Evolutionary conservation across 805 yeast genomes (phyloP).

Genomic region (Cyberlindnera mycetangii): DNA sequence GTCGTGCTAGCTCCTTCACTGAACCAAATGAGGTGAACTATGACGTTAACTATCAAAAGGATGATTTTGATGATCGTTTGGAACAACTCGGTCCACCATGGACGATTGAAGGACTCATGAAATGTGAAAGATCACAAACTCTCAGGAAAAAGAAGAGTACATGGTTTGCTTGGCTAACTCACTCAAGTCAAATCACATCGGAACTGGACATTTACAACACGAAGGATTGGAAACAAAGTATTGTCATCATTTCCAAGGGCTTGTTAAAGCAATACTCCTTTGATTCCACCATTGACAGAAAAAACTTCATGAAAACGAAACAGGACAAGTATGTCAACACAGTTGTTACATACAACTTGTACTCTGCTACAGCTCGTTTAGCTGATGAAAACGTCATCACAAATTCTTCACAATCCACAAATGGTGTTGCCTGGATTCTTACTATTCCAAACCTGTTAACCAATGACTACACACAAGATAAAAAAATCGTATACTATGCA

Average conservation of each 20-base stretch:
- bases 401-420: slow-evolving; percentile 16
- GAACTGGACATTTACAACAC: slow-evolving; percentile 28
- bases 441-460: slow-evolving; percentile 24
- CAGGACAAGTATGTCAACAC: slow-evolving; percentile 23
- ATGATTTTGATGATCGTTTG: slow-evolving; percentile 54
- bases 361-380: slow-evolving; percentile 26
- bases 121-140: slow-evolving; percentile 24
- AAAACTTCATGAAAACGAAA: slow-evolving; percentile 20
- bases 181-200: slow-evolving; percentile 24
- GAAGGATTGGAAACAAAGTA: slow-evolving; percentile 35
- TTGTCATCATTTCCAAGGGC: slow-evolving; percentile 49
- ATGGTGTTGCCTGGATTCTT: slow-evolving; percentile 27
- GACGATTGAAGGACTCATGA: slow-evolving; percentile 68
- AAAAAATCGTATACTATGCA: slow-evolving; percentile 25
- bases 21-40: slow-evolving; percentile 27
- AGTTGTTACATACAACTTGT: slow-evolving; percentile 23
- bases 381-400: slow-evolving; percentile 24
- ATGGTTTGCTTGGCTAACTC: slow-evolving; percentile 25
- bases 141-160: slow-evolving; percentile 8
- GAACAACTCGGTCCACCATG: slow-evolving; percentile 75
- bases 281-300: slow-evolving; percentile 21
- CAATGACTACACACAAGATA: slow-evolving; percentile 21
- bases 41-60: slow-evolving; percentile 31
- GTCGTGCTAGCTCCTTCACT: slow-evolving; percentile 12
- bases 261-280: slow-evolving; percentile 46